These are phyloP conservation scores for Microbotryomycetes sp. DNA, from an alignment of 1,284 basidiomycete species.

Conservation along the genomic window DNA sequence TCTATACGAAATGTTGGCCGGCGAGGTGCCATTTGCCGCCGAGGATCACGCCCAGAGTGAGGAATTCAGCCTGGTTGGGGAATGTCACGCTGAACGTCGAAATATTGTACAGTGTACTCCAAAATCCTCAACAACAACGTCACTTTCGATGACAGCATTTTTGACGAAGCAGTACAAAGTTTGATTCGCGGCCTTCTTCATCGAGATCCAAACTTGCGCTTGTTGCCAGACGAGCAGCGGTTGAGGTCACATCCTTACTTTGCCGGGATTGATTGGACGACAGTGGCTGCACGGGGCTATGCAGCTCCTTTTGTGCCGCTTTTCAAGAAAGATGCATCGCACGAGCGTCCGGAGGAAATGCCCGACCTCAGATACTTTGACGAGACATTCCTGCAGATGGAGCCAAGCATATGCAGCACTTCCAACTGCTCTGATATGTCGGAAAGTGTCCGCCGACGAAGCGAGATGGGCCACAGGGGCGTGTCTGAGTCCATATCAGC, in stretches of 20 bases:
- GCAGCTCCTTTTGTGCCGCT: slow-evolving; percentile 96
- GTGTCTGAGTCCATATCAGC: slow-evolving; percentile 43
- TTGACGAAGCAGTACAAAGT: slow-evolving; percentile 91
- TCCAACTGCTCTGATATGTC: too few species aligned
- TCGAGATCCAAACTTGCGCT: slow-evolving; percentile 79
- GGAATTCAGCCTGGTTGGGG: background rate
- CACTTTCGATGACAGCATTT: slow-evolving; percentile 65
- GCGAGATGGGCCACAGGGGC: slow-evolving; percentile 47
- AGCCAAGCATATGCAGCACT: too few species aligned
- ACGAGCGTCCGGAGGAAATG: slow-evolving; percentile 79
- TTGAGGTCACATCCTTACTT: slow-evolving; percentile 95
- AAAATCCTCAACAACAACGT: slow-evolving; percentile 79
- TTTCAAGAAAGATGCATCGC: too few species aligned
- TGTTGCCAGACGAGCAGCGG: slow-evolving; percentile 66
- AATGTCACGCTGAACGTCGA: background rate
- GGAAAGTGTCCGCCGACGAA: slow-evolving; percentile 7
- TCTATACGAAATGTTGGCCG: slow-evolving; percentile 88
- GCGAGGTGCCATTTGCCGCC: slow-evolving; percentile 89
- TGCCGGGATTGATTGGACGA: slow-evolving; percentile 60
- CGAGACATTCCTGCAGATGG: slow-evolving; percentile 66
- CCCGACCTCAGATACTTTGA: slow-evolving; percentile 97
- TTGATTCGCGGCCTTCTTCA: slow-evolving; percentile 88
- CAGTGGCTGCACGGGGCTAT: slow-evolving; percentile 84
- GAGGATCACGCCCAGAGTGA: slow-evolving; percentile 75
- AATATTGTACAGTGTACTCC: slow-evolving; percentile 58